phyloP scores from a whole-genome alignment of 768 basidiomycete species.

The Amanita rubescens region DNA sequence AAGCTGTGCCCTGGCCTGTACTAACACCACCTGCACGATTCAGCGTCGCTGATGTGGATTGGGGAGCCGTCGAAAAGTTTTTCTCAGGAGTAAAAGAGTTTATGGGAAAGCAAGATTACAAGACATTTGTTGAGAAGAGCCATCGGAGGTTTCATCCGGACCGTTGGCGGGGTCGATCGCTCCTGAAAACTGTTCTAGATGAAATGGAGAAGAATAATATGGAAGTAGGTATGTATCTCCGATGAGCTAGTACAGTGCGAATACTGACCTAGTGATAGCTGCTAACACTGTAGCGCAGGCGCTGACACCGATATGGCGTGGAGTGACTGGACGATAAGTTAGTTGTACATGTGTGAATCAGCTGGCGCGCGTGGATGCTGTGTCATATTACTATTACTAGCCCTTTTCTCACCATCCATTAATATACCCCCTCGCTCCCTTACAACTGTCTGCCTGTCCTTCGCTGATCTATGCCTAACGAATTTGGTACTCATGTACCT shows the following conservation, averaged over 20 bases:
- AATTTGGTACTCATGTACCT: constrained; percentile 15
- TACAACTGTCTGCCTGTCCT: not conserved
- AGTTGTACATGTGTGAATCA: not conserved
- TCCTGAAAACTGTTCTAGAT: constrained; percentile 51
- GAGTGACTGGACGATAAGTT: constrained; percentile 22
- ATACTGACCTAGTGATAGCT: constrained; percentile 16
- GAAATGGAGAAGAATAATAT: constrained; percentile 50
- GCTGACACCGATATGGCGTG: constrained; percentile 60
- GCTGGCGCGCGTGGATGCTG: not conserved
- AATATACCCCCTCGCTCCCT: not conserved
- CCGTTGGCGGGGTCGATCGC: constrained; percentile 62
- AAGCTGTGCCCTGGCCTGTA: constrained; percentile 73
- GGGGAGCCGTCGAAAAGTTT: constrained; percentile 65
- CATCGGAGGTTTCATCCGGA: constrained; percentile 76
- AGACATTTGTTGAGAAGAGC: constrained; percentile 58
- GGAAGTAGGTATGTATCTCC: constrained; percentile 50
- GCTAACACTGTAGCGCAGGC: constrained; percentile 70
- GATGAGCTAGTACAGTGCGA: too few species aligned
- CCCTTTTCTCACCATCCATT: not conserved
- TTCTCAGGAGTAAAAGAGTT: constrained; percentile 45
- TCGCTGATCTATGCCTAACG: constrained; percentile 17
- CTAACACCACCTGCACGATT: constrained; percentile 45
- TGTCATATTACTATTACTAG: not conserved
- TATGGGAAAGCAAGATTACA: constrained; percentile 57
- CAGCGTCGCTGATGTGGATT: constrained; percentile 60